Conservation (phyloP, 495 filamentous ascomycete genomes). For the Xylaria palmicola region DNA sequence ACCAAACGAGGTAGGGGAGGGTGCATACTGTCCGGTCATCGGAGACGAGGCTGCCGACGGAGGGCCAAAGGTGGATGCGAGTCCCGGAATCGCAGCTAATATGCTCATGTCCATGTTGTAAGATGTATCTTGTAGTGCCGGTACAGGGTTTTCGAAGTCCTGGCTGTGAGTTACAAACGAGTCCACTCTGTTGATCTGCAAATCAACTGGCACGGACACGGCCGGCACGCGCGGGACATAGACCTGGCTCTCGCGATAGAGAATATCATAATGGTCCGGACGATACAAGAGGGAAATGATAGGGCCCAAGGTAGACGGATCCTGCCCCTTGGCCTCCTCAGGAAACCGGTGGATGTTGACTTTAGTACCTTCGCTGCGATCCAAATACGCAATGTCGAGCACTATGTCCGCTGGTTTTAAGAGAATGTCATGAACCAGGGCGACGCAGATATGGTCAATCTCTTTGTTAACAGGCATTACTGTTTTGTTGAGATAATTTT, state of each 20-base stretch:
- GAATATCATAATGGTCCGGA: slow-evolving; percentile 88
- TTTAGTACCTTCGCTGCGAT: slow-evolving; percentile 75
- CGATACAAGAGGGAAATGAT: slow-evolving; percentile 56
- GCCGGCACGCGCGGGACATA: slow-evolving; percentile 46
- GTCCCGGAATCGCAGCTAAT: slow-evolving; percentile 49
- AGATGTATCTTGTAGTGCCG: slow-evolving; percentile 40
- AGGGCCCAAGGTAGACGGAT: slow-evolving; percentile 44
- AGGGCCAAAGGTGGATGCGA: slow-evolving; percentile 33
- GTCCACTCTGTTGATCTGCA: slow-evolving; percentile 53
- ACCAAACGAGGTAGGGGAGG: slow-evolving; percentile 43
- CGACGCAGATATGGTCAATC: slow-evolving; percentile 85
- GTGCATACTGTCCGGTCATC: slow-evolving; percentile 35
- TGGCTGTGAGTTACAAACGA: slow-evolving; percentile 36
- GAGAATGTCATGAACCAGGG: slow-evolving; percentile 72
- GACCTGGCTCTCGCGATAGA: slow-evolving; percentile 61
- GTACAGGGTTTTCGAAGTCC: slow-evolving; percentile 35
- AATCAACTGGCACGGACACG: slow-evolving; percentile 45
- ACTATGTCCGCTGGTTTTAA: slow-evolving; percentile 76
- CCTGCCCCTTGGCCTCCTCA: slow-evolving; percentile 51
- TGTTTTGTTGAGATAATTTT: slow-evolving; percentile 64
- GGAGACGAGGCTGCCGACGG: slow-evolving; percentile 28
- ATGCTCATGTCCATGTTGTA: slow-evolving; percentile 36
- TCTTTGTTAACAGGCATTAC: slow-evolving; percentile 77
- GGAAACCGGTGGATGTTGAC: slow-evolving; percentile 77
- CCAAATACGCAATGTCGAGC: slow-evolving; percentile 87